phyloP scores from a whole-genome alignment of 495 filamentous ascomycete species.

The Penicillium canescens region DNA sequence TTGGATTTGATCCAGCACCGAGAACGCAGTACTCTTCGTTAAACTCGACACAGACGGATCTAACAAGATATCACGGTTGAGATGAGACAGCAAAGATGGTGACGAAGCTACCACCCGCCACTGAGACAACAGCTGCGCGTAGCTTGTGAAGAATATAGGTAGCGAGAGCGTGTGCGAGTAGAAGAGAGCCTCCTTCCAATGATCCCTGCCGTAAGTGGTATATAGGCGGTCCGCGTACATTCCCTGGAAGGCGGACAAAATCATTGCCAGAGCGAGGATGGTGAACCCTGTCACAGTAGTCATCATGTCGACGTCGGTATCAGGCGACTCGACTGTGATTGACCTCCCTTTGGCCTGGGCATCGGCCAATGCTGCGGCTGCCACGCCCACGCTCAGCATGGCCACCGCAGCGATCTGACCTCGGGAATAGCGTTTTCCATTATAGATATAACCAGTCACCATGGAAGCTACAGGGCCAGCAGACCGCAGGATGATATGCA shows the following conservation, averaged over 20 bases:
- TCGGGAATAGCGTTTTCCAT: conserved; percentile 75
- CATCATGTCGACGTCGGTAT: conserved; percentile 12
- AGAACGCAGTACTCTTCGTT: conserved; percentile 2
- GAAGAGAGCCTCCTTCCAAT: conserved; percentile 97
- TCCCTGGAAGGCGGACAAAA: conserved; percentile 91
- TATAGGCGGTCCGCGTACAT: conserved; percentile 93
- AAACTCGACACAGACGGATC: conserved; percentile 2
- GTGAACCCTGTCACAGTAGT: conserved; percentile 72
- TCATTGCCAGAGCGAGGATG: conserved; percentile 84
- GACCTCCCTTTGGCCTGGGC: conserved; percentile 71
- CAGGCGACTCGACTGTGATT: conserved; percentile 15
- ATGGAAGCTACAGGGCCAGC: conserved; percentile 95
- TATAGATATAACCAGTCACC: conserved; percentile 75
- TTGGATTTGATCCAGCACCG: conserved; percentile 9
- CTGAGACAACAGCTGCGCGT: conserved; percentile 45
- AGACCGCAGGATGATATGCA: conserved; percentile 95
- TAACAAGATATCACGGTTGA: not conserved
- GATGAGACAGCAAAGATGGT: conserved; percentile 35
- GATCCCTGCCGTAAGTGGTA: conserved; percentile 69
- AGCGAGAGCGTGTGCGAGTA: conserved; percentile 83
- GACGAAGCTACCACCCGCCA: conserved; percentile 50
- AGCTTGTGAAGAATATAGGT: conserved; percentile 59
- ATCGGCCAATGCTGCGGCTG: conserved; percentile 85
- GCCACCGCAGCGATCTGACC: conserved; percentile 78
- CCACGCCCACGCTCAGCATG: conserved; percentile 81